phyloP scores from a whole-genome alignment of 768 basidiomycete genomes.

The Artomyces pyxidatus region DNA sequence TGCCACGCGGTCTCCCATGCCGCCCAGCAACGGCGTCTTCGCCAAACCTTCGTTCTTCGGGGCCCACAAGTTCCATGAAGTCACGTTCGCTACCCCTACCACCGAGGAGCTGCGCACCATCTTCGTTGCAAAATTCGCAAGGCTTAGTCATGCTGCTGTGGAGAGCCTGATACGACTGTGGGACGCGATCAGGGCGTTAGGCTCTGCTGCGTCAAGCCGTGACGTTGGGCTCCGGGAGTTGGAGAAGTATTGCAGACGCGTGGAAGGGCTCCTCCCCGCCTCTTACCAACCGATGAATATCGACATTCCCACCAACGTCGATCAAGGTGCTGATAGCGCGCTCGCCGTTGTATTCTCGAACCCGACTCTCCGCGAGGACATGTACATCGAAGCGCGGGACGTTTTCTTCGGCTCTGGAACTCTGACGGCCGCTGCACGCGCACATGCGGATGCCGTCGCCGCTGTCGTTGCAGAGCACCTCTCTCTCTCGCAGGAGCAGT shows the following conservation, averaged over 20 bases:
- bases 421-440: slow-evolving; percentile 42
- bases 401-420: slow-evolving; percentile 79
- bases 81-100: slow-evolving; percentile 54
- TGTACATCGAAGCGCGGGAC: slow-evolving; percentile 83
- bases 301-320: slow-evolving; percentile 11
- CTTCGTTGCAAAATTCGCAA: slow-evolving; percentile 56
- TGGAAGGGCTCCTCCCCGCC: slow-evolving; percentile 52
- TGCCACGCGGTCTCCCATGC: slow-evolving; percentile 68
- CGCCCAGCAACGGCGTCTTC: slow-evolving; percentile 40
- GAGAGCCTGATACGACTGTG: slow-evolving; percentile 59
- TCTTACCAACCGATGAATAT: slow-evolving; percentile 37
- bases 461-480: slow-evolving; percentile 51
- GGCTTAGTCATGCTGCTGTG: slow-evolving; percentile 42
- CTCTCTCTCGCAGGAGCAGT: slow-evolving; percentile 60
- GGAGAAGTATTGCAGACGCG: slow-evolving; percentile 74
- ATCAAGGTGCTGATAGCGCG: slow-evolving; percentile 20
- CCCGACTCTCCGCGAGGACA: slow-evolving; percentile 73
- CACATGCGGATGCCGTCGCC: slow-evolving; percentile 43
- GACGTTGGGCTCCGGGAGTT: slow-evolving; percentile 73
- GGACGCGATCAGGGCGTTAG: slow-evolving; percentile 47
- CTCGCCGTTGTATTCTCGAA: slow-evolving; percentile 54
- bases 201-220: slow-evolving; percentile 43
- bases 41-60: slow-evolving; percentile 70
- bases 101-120: slow-evolving; percentile 64
- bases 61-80: slow-evolving; percentile 73